Evolutionary conservation across 108 stramenopile species (phyloP).

Genomic region (Fistulifera pelliculosa): DNA sequence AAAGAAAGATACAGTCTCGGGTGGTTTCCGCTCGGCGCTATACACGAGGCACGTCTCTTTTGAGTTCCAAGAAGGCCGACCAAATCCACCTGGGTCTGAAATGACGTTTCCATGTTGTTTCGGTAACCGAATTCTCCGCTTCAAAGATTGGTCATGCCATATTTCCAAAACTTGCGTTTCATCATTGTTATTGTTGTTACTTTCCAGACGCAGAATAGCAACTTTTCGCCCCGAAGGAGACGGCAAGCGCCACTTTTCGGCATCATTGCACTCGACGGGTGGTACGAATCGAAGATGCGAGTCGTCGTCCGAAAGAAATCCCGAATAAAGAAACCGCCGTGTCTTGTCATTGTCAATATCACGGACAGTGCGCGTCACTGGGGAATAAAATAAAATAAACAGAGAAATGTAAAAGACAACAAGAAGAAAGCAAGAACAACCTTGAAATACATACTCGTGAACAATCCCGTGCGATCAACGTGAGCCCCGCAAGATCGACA

Average conservation of each 20-base stretch:
- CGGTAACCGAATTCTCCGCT: conserved; percentile 38
- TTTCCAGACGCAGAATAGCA: conserved; percentile 33
- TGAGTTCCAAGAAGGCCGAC: conserved; percentile 46
- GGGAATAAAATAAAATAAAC: not conserved
- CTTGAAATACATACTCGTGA: too few species aligned
- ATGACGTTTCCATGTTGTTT: conserved; percentile 50
- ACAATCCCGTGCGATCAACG: conserved; percentile 12
- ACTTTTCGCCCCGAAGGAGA: conserved; percentile 58
- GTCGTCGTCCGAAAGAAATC: conserved; percentile 10
- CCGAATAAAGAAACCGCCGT: conserved; percentile 45
- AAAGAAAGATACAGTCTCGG: conserved; percentile 39
- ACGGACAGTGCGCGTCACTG: conserved; percentile 50
- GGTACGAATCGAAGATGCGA: conserved; percentile 14
- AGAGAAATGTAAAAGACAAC: too few species aligned
- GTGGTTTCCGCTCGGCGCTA: conserved; percentile 47
- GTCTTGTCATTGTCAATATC: conserved; percentile 58
- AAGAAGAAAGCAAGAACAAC: too few species aligned
- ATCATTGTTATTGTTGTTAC: conserved; percentile 16
- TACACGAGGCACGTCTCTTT: conserved; percentile 58
- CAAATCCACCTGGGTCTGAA: conserved; percentile 57
- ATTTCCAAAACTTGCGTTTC: conserved; percentile 44
- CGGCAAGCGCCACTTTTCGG: conserved; percentile 48
- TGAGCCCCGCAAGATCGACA: conserved; percentile 51
- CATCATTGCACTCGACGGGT: conserved; percentile 39
- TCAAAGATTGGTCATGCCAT: conserved; percentile 41